phyloP scores from a whole-genome alignment of 768 basidiomycete species.

The Suillus luteus region DNA sequence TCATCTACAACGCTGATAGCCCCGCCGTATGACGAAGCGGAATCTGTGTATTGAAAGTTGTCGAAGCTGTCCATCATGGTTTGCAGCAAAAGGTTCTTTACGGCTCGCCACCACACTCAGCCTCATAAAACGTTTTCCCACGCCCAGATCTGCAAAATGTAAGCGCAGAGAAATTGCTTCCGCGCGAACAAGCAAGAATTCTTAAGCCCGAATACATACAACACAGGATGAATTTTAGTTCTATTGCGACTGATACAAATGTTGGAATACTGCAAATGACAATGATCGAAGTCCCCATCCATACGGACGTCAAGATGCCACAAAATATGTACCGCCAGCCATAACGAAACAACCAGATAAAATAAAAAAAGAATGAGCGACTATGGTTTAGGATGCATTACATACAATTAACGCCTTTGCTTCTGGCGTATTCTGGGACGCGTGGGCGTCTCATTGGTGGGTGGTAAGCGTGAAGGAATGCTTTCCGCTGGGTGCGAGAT shows the following conservation, averaged over 20 bases:
- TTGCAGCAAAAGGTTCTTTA: constrained; percentile 17
- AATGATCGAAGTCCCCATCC: constrained; percentile 9
- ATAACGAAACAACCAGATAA: constrained; percentile 5
- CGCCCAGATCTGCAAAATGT: background rate
- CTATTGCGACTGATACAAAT: constrained; percentile 7
- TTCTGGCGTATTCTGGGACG: constrained; percentile 53
- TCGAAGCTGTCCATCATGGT: constrained; percentile 76
- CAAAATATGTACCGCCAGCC: background rate
- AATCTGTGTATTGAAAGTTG: constrained; percentile 78
- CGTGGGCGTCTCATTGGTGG: constrained; percentile 60
- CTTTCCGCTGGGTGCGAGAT: constrained; percentile 31
- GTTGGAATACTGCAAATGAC: constrained; percentile 7
- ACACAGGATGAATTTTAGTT: constrained; percentile 1
- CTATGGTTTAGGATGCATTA: constrained; percentile 1
- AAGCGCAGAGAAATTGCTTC: background rate
- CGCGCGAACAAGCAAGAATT: background rate
- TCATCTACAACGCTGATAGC: constrained; percentile 73
- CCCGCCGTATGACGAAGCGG: constrained; percentile 77
- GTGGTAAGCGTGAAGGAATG: constrained; percentile 37
- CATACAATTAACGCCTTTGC: constrained; percentile 33
- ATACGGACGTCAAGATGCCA: constrained; percentile 7
- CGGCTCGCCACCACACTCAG: background rate
- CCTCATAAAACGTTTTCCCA: background rate
- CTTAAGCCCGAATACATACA: background rate
- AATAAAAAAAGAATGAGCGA: constrained; percentile 9